Conservation (phyloP, 305 asterid species). For the Solanum hybrid region DNA sequence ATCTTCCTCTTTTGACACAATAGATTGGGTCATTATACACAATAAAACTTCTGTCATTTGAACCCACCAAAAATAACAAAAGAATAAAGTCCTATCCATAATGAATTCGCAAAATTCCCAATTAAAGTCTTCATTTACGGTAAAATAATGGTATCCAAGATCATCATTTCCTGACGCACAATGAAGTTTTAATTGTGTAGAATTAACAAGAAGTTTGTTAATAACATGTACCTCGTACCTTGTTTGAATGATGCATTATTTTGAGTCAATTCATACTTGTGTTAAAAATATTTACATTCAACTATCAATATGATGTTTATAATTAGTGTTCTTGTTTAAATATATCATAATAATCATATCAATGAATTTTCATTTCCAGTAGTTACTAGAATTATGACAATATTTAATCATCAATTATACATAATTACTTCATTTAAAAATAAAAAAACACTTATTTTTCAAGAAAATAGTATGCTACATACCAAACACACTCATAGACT, state of each 20-base stretch:
- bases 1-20: neutral
- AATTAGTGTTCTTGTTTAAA: too few relatives aligned
- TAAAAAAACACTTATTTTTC: too few relatives aligned
- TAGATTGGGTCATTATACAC: neutral
- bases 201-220: neutral
- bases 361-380: too few relatives aligned
- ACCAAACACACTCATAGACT: neutral
- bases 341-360: too few relatives aligned
- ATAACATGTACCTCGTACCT: neutral
- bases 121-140: neutral
- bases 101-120: neutral
- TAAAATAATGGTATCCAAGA: neutral
- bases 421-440: too few relatives aligned
- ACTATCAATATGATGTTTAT: too few relatives aligned
- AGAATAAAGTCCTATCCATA: neutral
- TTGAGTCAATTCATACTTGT: too few relatives aligned
- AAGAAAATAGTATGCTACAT: too few relatives aligned
- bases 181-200: neutral
- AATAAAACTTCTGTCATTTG: neutral
- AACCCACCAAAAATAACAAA: neutral
- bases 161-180: neutral
- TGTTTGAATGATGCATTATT: neutral
- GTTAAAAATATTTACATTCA: too few relatives aligned
- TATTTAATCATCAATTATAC: too few relatives aligned
- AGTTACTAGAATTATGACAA: too few relatives aligned